Evolutionary conservation across 306 rosid genomes (phyloP).

Genomic region (Cyamopsis tetragonoloba): DNA sequence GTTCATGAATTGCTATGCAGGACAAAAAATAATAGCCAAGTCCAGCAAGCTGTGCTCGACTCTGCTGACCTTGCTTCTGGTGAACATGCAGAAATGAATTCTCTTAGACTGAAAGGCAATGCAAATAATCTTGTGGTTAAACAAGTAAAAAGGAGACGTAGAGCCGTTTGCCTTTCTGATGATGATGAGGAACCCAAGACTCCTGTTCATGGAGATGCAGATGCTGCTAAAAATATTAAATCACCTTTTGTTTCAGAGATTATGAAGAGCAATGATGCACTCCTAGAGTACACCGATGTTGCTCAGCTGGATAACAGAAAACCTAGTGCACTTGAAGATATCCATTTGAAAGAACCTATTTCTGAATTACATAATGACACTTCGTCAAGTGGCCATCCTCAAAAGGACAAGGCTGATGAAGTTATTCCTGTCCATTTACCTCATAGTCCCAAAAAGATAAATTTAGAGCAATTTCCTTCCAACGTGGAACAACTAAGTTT

Average conservation of each 20-base stretch:
- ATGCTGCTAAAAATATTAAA: conserved; percentile 43
- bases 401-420: conserved; percentile 41
- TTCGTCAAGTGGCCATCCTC: conserved; percentile 31
- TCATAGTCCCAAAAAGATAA: conserved; percentile 40
- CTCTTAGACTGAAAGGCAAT: conserved; percentile 19
- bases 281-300: conserved; percentile 28
- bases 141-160: conserved; percentile 13
- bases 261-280: conserved; percentile 39
- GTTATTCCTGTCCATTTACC: conserved; percentile 23
- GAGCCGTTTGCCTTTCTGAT: conserved; percentile 36
- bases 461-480: conserved; percentile 33
- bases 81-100: conserved; percentile 20
- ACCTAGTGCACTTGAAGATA: conserved; percentile 35
- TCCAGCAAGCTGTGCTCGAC: conserved; percentile 19
- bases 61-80: conserved; percentile 12
- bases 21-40: conserved; percentile 47
- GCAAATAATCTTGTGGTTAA: not conserved
- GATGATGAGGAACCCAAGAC: conserved; percentile 23
- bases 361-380: conserved; percentile 34
- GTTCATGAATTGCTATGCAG: conserved; percentile 44
- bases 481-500: conserved; percentile 43
- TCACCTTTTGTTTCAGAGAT: conserved; percentile 40
- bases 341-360: conserved; percentile 41
- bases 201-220: conserved; percentile 43
- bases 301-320: conserved; percentile 31